These are phyloP conservation scores for Diplodia mutila DNA, from an alignment of 2,329 filamentous ascomycete species.

Conservation along the genomic window DNA sequence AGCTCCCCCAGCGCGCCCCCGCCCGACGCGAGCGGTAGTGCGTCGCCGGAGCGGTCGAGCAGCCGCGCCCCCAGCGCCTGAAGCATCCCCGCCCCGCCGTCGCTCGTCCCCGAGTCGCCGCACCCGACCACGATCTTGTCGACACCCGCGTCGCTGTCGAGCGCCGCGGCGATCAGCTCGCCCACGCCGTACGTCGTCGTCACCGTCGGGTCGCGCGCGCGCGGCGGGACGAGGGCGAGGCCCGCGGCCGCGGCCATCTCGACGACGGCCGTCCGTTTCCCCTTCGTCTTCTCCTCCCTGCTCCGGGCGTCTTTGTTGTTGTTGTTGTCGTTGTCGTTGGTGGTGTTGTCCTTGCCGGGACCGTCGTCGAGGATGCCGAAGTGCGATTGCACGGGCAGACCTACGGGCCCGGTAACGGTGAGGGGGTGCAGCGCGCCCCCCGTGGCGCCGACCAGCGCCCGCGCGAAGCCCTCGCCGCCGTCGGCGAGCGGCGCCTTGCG, in stretches of 20 bases:
- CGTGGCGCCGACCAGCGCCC: slow-evolving; percentile 51
- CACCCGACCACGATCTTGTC: slow-evolving; percentile 56
- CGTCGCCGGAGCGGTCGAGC: slow-evolving; percentile 43
- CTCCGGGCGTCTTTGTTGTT: not conserved
- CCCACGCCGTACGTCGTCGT: slow-evolving; percentile 60
- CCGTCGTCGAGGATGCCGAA: slow-evolving; percentile 50
- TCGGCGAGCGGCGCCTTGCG: slow-evolving; percentile 58
- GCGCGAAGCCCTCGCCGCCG: slow-evolving; percentile 58
- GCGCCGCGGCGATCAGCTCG: slow-evolving; percentile 51
- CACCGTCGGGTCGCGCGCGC: slow-evolving; percentile 50
- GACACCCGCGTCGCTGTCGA: slow-evolving; percentile 53
- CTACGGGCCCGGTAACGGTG: slow-evolving; percentile 52
- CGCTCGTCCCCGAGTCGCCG: slow-evolving; percentile 59
- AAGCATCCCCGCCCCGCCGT: slow-evolving; percentile 59
- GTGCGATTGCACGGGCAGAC: slow-evolving; percentile 48
- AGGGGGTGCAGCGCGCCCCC: slow-evolving; percentile 45
- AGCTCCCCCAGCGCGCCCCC: slow-evolving; percentile 47
- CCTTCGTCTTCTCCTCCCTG: too few relatives aligned
- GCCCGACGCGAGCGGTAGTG: slow-evolving; percentile 47
- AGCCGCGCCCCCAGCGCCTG: slow-evolving; percentile 56
- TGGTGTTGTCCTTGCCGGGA: too few relatives aligned
- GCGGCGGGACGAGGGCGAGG: slow-evolving; percentile 53
- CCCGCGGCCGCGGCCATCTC: slow-evolving; percentile 60
- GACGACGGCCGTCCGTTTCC: slow-evolving; percentile 47
- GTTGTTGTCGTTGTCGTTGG: not conserved